These are phyloP conservation scores for Penicillium corylophilum DNA, from an alignment of 2,329 filamentous ascomycete species.

Conservation along the genomic window DNA sequence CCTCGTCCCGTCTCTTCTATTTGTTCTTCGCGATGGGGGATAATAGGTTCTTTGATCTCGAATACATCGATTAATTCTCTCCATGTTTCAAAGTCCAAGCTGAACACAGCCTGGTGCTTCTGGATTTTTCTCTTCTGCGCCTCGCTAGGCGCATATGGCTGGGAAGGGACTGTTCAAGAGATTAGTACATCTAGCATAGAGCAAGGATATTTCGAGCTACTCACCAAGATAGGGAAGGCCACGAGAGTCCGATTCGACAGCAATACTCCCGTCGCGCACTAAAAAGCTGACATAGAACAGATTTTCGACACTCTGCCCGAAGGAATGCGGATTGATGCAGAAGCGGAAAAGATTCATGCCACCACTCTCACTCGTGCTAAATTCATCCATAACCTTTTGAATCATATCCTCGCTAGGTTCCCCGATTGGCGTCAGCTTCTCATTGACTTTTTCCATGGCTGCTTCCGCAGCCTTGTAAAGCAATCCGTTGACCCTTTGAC, in stretches of 20 bases:
- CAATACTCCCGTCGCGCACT: conserved; percentile 78
- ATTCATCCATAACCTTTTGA: conserved; percentile 59
- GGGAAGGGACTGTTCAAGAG: conserved; percentile 42
- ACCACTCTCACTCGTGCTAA: conserved; percentile 65
- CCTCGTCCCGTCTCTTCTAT: conserved; percentile 55
- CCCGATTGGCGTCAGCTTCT: conserved; percentile 37
- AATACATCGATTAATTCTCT: conserved; percentile 72
- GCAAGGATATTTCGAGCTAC: conserved; percentile 33
- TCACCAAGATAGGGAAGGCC: conserved; percentile 77
- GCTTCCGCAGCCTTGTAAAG: conserved; percentile 50
- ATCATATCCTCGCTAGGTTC: conserved; percentile 41
- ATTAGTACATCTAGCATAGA: conserved; percentile 6
- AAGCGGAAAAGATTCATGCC: conserved; percentile 82
- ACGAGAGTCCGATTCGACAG: conserved; percentile 69
- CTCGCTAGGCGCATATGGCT: conserved; percentile 50
- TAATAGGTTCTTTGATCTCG: conserved; percentile 74
- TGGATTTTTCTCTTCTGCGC: conserved; percentile 54
- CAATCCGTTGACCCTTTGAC: conserved; percentile 68
- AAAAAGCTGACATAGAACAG: conserved; percentile 95
- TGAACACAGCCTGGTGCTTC: conserved; percentile 83
- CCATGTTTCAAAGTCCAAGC: conserved; percentile 85
- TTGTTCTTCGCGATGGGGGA: conserved; percentile 70
- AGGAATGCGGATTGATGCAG: conserved; percentile 83
- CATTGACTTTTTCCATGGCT: conserved; percentile 50
- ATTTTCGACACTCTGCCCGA: conserved; percentile 94